Evolutionary conservation across 1,139 yeast species (phyloP), one percentile per base, ranked within the genome.

Genomic region (Suhomyces maxii): DNA sequence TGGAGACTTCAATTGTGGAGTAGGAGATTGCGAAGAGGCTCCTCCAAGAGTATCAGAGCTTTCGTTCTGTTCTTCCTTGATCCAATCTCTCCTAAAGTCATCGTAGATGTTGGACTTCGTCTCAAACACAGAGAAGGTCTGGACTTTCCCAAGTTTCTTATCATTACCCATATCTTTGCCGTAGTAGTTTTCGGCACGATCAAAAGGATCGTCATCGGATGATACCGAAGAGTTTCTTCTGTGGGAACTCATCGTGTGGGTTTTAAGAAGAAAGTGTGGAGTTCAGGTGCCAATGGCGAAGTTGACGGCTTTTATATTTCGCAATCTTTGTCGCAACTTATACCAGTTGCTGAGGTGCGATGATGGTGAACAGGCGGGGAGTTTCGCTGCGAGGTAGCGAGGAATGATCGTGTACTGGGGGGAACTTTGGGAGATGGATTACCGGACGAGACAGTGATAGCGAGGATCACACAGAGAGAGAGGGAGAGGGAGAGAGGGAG

Each of bases 131-230:
- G 82, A 76, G 60, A 72, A 65, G 0, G 90, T 82, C 55, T 87
- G 65, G 3, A 73, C 73, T 48, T 83, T 65, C 31, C 74, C 77
- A 33, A 67, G 57, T 45, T 61, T 68, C 43, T 60, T 64, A n/a
- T 78, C 63, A 2, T 86, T 84, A 54, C 82, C 82, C 2, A 83
- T 80, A 14, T 65, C 67, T 2, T 86, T 83, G 4, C 90, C 89
- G 61, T 87, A 87, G 60, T 88, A 88, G 30, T 77, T 72, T 47
- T 86, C 93, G 0, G 95, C 80, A 12, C 71, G 68, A 13, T 85
- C 85, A 54, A 73, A 84, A 0, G 95, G 95, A 60, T 83, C 86
- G 38, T 69, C 67, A 10, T 76, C 82, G 30, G 59, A 54, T n/a
- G 67, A 58, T 3, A 69, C 54, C 2, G 77, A 71, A 2, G 69